Percentiles rank a stretch among this genome's conserved stretches.
Evolutionary conservation across 257 asterid genomes (phyloP).

Genomic region (Jacaranda mimosifolia): DNA sequence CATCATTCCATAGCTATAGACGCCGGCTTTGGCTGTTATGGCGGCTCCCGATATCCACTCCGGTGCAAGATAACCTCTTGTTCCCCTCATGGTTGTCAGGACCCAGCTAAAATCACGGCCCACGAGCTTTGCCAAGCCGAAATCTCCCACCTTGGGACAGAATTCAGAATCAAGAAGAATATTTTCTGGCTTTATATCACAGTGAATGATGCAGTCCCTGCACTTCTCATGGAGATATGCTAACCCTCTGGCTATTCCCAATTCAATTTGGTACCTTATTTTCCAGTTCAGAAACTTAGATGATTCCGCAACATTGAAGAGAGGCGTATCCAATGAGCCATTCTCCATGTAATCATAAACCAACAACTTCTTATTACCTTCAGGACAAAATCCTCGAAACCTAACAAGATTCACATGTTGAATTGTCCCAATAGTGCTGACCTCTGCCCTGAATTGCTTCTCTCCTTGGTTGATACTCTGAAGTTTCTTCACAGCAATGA

Average conservation of each 20-base stretch:
- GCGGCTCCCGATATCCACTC: constrained; percentile 13
- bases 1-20: constrained; percentile 48
- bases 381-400: too few species aligned
- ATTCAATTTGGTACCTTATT: constrained; percentile 37
- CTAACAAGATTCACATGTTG: constrained; percentile 28
- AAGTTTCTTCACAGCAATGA: constrained; percentile 43
- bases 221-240: constrained; percentile 44
- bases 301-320: constrained; percentile 12
- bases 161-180: constrained; percentile 32
- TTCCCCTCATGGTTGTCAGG: constrained; percentile 43
- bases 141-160: constrained; percentile 42
- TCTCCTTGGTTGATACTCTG: constrained; percentile 44
- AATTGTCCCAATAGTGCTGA: constrained; percentile 40
- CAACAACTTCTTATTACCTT: too few species aligned
- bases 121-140: constrained; percentile 43
- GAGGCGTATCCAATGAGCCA: constrained; percentile 23
- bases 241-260: constrained; percentile 42
- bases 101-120: constrained; percentile 45
- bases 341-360: too few species aligned
- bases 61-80: constrained; percentile 44
- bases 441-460: constrained; percentile 39
- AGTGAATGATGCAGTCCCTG: constrained; percentile 43
- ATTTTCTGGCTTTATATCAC: constrained; percentile 47
- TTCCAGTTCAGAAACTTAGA: constrained; percentile 36
- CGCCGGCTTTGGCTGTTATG: constrained; percentile 41